Percentiles rank a stretch among this genome's conserved stretches.
Conservation (phyloP, 345 rosid species). For the Excoecaria cochinchinensis region DNA sequence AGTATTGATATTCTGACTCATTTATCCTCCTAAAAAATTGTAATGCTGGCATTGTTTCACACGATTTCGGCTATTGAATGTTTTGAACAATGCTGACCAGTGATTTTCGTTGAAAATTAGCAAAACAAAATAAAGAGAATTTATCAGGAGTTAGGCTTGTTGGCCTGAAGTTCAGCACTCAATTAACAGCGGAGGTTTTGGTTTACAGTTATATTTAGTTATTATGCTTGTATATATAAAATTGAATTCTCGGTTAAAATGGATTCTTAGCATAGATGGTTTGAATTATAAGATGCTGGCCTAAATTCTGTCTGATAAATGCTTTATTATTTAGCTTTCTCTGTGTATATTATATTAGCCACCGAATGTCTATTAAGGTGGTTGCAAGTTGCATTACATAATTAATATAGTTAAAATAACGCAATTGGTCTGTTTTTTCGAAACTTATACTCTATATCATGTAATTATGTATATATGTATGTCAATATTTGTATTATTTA, state of each 20-base stretch:
- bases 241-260: conserved; percentile 7
- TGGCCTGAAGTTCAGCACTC: too few species aligned
- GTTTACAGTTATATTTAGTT: too few species aligned
- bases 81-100: too few species aligned
- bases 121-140: neutral
- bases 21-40: too few species aligned
- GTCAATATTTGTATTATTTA: conserved; percentile 22
- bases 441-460: neutral
- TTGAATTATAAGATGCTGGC: conserved; percentile 28
- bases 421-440: neutral
- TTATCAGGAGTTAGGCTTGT: too few species aligned
- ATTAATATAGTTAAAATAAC: conserved; percentile 1
- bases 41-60: too few species aligned
- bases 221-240: too few species aligned
- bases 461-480: neutral
- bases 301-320: conserved; percentile 20
- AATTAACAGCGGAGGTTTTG: too few species aligned
- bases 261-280: conserved; percentile 25
- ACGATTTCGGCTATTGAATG: too few species aligned
- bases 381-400: conserved; percentile 21
- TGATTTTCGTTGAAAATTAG: too few species aligned
- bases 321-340: neutral
- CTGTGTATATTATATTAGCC: neutral
- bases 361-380: conserved; percentile 14
- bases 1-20: too few species aligned